Evolutionary conservation across 345 rosid genomes (phyloP).

Genomic region (Nephelium lappaceum): DNA sequence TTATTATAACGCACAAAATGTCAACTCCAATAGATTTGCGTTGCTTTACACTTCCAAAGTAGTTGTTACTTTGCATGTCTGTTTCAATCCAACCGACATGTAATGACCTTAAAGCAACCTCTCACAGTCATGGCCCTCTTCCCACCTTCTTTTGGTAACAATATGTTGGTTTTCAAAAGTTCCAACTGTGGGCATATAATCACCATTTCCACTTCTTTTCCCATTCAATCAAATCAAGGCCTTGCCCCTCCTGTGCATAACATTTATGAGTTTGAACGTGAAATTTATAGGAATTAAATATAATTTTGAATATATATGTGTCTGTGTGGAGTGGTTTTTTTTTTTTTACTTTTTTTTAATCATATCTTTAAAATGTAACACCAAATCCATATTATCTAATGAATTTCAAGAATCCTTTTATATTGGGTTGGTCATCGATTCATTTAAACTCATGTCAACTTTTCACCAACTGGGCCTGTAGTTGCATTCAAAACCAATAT

Average conservation of each 20-base stretch:
- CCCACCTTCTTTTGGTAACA: background rate
- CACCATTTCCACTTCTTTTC: background rate
- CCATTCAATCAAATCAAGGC: too few species aligned
- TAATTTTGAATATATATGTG: too few species aligned
- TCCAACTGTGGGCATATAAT: background rate
- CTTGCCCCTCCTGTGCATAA: too few species aligned
- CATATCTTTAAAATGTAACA: background rate
- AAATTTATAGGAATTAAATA: too few species aligned
- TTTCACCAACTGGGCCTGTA: conserved; percentile 3
- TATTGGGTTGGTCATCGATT: background rate
- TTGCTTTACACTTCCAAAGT: conserved; percentile 16
- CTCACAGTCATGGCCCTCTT: background rate
- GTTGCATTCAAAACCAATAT: background rate
- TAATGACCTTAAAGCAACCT: conserved; percentile 13
- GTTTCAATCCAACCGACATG: conserved; percentile 23
- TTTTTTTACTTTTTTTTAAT: too few species aligned
- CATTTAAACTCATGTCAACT: background rate
- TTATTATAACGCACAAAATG: background rate
- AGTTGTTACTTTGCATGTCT: background rate
- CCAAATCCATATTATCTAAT: background rate
- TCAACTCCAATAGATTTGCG: conserved; percentile 2
- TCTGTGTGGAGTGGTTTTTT: background rate
- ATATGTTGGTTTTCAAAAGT: background rate
- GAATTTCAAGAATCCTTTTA: background rate
- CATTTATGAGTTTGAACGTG: too few species aligned